Evolutionary conservation across 1,284 basidiomycete species (phyloP), one percentile per base, ranked within the genome.

Genomic region (Ceratobasidium papillatum): DNA sequence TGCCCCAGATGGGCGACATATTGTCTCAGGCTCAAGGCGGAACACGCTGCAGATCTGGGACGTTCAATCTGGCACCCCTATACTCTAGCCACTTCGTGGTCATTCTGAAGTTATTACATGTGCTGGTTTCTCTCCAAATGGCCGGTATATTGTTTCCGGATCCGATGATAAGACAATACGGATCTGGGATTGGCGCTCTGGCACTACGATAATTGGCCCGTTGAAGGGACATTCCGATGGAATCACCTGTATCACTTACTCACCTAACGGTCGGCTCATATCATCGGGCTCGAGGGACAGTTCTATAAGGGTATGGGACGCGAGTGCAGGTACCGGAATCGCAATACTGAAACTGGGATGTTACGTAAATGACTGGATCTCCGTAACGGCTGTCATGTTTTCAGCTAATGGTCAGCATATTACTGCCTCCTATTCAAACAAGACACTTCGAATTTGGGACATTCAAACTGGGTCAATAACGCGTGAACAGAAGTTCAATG

Each of bases 241-340:
- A 82, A 94, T 97, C 78, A 96, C 95, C 82, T 93, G 93, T 3
- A 88, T 96, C 75, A 94, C 94, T 80, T 96, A 94, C 81, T 92
- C 91, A 8, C 83, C 86, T 30, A 93, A 96, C 79, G 94, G 94
- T 8, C 85, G 89, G 17, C 88, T 91, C 78, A 89, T 97, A 76
- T 91, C 94, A n/a, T 94, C 92, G 9, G 95, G 94, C 17, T 94
- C 93, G n/a, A n/a, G n/a, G n/a, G n/a, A n/a, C n/a, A n/a, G n/a
- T n/a, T n/a, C n/a, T n/a, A n/a, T n/a, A n/a, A n/a, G n/a, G n/a
- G n/a, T n/a, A n/a, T n/a, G n/a, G n/a, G n/a, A n/a, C n/a, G n/a
- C n/a, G n/a, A n/a, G n/a, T n/a, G n/a, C n/a, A n/a, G n/a, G n/a
- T n/a, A n/a, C n/a, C n/a, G n/a, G n/a, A n/a, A n/a, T n/a, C n/a